A percentile compares a stretch with the other conserved stretches of the same genome.
phyloP scores from a whole-genome alignment of 768 basidiomycete species.

The Amanita thiersii region DNA sequence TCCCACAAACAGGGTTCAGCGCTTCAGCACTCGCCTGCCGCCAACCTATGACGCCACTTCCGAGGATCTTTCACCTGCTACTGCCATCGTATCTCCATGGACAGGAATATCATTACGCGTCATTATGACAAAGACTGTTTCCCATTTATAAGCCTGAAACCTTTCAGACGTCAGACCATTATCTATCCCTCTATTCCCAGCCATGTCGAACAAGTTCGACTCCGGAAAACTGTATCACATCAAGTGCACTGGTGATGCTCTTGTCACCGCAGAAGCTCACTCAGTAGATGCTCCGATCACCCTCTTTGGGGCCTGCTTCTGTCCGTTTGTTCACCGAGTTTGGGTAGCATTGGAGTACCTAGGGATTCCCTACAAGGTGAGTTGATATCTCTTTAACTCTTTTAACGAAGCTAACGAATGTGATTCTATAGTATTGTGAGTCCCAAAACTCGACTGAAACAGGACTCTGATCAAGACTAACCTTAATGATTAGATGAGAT shows the following conservation, averaged over 20 bases:
- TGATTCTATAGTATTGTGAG: slow-evolving; percentile 16
- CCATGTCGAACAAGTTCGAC: too few relatives aligned
- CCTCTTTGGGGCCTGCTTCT: slow-evolving; percentile 68
- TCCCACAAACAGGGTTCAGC: too few relatives aligned
- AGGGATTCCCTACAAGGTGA: slow-evolving; percentile 61
- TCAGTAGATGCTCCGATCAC: slow-evolving; percentile 42
- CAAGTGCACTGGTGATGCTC: slow-evolving; percentile 37
- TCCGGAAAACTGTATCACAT: slow-evolving; percentile 30
- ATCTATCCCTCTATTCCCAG: too few relatives aligned
- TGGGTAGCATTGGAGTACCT: slow-evolving; percentile 73
- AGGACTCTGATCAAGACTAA: background rate
- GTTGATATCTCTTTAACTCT: slow-evolving; percentile 8
- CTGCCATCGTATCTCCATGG: too few relatives aligned
- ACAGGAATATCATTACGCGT: too few relatives aligned
- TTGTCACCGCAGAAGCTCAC: slow-evolving; percentile 48
- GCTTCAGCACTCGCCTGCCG: too few relatives aligned
- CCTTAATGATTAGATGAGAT: slow-evolving; percentile 51
- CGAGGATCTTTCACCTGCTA: too few relatives aligned
- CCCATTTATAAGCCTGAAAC: too few relatives aligned
- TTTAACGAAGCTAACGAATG: background rate
- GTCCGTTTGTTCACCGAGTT: slow-evolving; percentile 76
- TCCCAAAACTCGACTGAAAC: background rate
- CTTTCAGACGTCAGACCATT: too few relatives aligned
- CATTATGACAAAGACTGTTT: too few relatives aligned
- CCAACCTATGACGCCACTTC: too few relatives aligned